Conservation (phyloP, 306 rosid genomes). For the Pyrus betulifolia region DNA sequence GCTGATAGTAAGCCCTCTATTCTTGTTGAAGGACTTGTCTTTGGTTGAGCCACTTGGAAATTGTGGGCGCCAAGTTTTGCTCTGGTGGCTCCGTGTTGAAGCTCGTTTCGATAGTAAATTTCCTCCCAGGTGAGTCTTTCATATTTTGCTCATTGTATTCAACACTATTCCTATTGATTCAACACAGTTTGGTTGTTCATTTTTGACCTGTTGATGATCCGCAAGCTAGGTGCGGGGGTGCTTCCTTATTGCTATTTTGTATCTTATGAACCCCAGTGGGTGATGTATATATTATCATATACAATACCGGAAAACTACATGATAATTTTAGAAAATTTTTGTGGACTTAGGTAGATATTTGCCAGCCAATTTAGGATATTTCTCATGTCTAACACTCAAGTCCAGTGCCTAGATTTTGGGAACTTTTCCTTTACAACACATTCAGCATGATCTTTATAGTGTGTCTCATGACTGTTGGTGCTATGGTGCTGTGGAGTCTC, state of each 20-base stretch:
- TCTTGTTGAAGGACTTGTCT: constrained; percentile 65
- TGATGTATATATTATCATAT: background rate
- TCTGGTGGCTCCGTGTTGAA: constrained; percentile 99
- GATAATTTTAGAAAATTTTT: background rate
- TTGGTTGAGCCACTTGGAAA: constrained; percentile 91
- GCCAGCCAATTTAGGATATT: background rate
- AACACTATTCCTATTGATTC: background rate
- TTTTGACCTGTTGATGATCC: background rate
- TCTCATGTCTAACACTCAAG: background rate
- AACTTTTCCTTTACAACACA: background rate
- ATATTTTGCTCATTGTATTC: constrained; percentile 4
- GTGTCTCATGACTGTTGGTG: background rate
- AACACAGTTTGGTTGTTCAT: background rate
- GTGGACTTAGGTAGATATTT: background rate
- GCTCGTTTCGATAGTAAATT: constrained; percentile 98
- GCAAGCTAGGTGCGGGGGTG: background rate
- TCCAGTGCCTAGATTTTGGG: background rate
- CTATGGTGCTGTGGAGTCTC: background rate
- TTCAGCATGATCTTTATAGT: background rate
- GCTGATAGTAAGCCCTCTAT: constrained; percentile 67
- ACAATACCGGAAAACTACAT: background rate
- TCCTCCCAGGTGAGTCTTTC: constrained; percentile 65
- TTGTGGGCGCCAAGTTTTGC: constrained; percentile 88
- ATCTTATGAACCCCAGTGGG: background rate
- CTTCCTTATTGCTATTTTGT: background rate